A percentile compares a stretch with the other conserved stretches of the same genome.
Conservation (phyloP, 768 basidiomycete species). For the Nidularia pulvinata region DNA sequence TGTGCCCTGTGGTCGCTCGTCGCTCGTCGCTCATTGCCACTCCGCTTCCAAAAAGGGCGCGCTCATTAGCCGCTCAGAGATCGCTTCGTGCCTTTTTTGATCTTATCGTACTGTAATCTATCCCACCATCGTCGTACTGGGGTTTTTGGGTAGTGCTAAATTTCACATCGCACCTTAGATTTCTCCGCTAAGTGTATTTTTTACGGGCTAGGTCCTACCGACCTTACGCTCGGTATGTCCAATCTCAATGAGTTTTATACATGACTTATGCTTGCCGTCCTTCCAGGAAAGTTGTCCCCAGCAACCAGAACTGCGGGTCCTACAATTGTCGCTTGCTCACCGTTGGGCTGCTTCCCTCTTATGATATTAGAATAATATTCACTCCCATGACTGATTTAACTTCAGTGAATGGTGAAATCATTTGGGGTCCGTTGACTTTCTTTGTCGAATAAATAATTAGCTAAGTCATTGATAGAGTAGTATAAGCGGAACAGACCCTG, state of each 20-base stretch:
- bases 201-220: constrained; percentile 63
- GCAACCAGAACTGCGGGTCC: constrained; percentile 30
- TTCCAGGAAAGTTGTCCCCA: constrained; percentile 30
- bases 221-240: constrained; percentile 43
- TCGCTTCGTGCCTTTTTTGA: too few relatives aligned
- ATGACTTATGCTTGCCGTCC: background rate
- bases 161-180: too few relatives aligned
- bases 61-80: too few relatives aligned
- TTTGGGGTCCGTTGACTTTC: constrained; percentile 45
- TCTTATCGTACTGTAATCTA: too few relatives aligned
- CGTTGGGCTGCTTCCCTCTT: constrained; percentile 32
- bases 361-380: constrained; percentile 51
- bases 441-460: too few relatives aligned
- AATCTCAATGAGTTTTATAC: background rate
- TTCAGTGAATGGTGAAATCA: constrained; percentile 47
- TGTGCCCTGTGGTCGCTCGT: too few relatives aligned
- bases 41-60: too few relatives aligned
- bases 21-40: too few relatives aligned
- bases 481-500: too few relatives aligned
- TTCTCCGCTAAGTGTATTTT: too few relatives aligned
- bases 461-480: constrained; percentile 6
- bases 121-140: too few relatives aligned
- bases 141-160: constrained; percentile 56
- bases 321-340: constrained; percentile 51
- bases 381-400: constrained; percentile 37